These are phyloP conservation scores for Kuraishia capsulata DNA, from an alignment of 805 yeast genomes.

Conservation along the genomic window DNA sequence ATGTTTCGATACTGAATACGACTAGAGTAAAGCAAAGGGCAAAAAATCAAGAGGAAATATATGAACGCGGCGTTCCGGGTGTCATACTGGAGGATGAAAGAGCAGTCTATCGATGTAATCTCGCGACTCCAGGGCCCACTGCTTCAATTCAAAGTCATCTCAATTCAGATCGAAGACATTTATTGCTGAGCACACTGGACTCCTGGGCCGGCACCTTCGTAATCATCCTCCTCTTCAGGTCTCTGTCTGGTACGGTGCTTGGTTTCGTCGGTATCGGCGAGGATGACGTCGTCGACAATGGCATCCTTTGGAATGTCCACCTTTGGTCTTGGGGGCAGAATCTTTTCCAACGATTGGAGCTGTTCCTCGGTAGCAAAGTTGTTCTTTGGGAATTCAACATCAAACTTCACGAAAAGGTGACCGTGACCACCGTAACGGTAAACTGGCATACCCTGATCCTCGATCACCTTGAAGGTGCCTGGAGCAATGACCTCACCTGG, in stretches of 20 bases:
- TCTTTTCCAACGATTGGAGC: constrained; percentile 59
- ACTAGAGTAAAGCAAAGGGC: no score
- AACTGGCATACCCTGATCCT: constrained; percentile 96
- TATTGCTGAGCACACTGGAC: constrained; percentile 95
- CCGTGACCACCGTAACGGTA: constrained; percentile 84
- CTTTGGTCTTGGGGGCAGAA: constrained; percentile 71
- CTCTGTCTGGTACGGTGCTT: constrained; percentile 42
- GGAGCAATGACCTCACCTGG: constrained; percentile 95
- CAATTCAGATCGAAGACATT: no score
- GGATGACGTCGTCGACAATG: constrained; percentile 71
- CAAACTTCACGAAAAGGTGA: constrained; percentile 77
- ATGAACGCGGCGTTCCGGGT: no score
- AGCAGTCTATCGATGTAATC: no score
- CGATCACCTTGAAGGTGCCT: constrained; percentile 69
- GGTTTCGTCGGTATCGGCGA: constrained; percentile 59
- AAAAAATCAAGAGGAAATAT: no score
- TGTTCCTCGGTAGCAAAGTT: constrained; percentile 70
- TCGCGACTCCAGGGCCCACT: no score
- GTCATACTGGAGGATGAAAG: no score
- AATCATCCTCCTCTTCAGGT: constrained; percentile 45
- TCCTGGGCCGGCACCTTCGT: constrained; percentile 52
- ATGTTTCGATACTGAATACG: no score
- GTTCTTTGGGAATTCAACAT: constrained; percentile 76
- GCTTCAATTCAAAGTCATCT: no score
- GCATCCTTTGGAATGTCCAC: constrained; percentile 60